Percentiles rank a stretch among this genome's conserved stretches.
These are phyloP conservation scores for Pyrenophora seminiperda DNA, from an alignment of 2,329 filamentous ascomycete species.

Conservation along the genomic window DNA sequence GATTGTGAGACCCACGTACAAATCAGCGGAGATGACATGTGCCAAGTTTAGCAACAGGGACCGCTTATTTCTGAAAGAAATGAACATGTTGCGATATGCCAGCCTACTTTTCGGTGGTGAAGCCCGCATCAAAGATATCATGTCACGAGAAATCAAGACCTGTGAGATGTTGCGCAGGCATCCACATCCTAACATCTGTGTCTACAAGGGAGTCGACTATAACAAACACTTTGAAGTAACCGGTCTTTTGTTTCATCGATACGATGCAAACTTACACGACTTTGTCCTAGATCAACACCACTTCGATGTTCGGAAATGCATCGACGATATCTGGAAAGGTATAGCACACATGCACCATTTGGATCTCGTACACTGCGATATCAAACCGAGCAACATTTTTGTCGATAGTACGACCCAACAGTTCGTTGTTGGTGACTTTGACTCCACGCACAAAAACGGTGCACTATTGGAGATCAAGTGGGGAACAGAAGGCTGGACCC, in stretches of 20 bases:
- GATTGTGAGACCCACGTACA: not conserved
- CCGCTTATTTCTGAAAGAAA: not conserved
- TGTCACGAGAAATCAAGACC: not conserved
- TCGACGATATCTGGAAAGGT: not conserved
- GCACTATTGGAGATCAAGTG: not conserved
- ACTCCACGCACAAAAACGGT: not conserved
- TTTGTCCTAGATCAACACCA: not conserved
- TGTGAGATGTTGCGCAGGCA: not conserved
- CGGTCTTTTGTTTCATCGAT: not conserved
- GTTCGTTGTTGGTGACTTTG: not conserved
- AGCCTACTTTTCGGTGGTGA: not conserved
- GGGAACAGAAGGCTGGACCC: not conserved
- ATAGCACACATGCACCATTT: conserved; percentile 9
- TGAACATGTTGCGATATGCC: not conserved
- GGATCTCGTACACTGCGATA: conserved; percentile 5
- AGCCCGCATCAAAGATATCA: not conserved
- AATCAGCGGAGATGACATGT: not conserved
- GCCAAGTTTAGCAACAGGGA: not conserved
- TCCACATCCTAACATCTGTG: not conserved
- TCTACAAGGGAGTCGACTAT: not conserved
- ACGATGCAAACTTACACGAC: not conserved
- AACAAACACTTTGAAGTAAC: not conserved
- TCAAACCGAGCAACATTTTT: conserved; percentile 15
- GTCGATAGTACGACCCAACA: not conserved
- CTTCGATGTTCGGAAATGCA: not conserved